Evolutionary conservation across 139 green algal species (phyloP).

Genomic region (Chlorella sp.): DNA sequence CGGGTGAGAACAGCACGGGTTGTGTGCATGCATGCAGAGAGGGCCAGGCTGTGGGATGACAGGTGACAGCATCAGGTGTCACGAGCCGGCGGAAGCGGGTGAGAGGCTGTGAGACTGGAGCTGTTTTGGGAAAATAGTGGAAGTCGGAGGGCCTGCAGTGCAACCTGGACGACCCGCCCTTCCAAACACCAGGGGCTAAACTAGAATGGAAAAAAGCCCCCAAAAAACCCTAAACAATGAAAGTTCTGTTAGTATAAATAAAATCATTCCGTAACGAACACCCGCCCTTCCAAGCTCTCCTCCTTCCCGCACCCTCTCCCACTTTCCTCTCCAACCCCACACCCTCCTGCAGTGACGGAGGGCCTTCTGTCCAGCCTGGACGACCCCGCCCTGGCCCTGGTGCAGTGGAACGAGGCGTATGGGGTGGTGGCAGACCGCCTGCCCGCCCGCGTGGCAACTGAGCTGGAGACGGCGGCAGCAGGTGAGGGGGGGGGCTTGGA

Average conservation of each 20-base stretch:
- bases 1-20: slow-evolving; percentile 1
- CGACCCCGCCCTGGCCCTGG: slow-evolving; percentile 77
- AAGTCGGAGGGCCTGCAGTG: too few relatives aligned
- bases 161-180: too few relatives aligned
- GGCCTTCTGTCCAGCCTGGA: slow-evolving; percentile 80
- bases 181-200: slow-evolving; percentile 64
- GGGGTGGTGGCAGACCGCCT: slow-evolving; percentile 76
- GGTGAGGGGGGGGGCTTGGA: not conserved
- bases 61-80: not conserved
- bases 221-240: slow-evolving; percentile 79
- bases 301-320: not conserved
- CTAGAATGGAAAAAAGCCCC: slow-evolving; percentile 78
- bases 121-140: too few relatives aligned
- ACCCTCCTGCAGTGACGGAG: slow-evolving; percentile 51
- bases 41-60: not conserved
- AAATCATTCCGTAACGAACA: slow-evolving; percentile 72
- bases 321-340: not conserved
- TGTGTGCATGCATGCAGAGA: not conserved
- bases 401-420: slow-evolving; percentile 87
- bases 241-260: slow-evolving; percentile 77
- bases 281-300: slow-evolving; percentile 9
- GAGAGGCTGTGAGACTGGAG: too few relatives aligned
- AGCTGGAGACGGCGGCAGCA: slow-evolving; percentile 48
- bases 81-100: too few relatives aligned
- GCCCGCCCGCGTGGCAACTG: slow-evolving; percentile 47